These are phyloP conservation scores for Acmispon strigosus DNA, from an alignment of 306 rosid genomes.

Conservation along the genomic window DNA sequence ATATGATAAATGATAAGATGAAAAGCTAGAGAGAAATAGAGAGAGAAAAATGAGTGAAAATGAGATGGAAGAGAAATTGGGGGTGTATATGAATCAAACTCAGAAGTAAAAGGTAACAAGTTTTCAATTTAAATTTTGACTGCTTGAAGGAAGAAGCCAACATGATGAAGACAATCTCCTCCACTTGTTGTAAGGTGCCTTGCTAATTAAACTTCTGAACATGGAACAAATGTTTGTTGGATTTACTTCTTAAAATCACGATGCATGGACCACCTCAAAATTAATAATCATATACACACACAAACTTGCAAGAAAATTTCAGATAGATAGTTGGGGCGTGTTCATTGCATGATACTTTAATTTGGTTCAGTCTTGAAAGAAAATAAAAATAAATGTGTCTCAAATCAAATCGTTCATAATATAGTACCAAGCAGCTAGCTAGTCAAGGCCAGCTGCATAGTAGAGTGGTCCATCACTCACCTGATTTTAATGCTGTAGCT, in stretches of 20 bases:
- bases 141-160: no score
- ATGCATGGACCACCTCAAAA: slow-evolving; percentile 41
- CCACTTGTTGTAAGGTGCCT: no score
- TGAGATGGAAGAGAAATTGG: no score
- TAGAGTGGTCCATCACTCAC: slow-evolving; percentile 52
- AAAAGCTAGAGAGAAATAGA: no score
- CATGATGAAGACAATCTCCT: no score
- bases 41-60: no score
- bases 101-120: no score
- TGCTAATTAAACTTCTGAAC: slow-evolving; percentile 19
- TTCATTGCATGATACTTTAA: slow-evolving; percentile 40
- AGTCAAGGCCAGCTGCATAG: slow-evolving; percentile 24
- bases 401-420: slow-evolving; percentile 5
- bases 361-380: slow-evolving; percentile 16
- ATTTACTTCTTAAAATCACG: slow-evolving; percentile 22
- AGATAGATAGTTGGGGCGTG: slow-evolving; percentile 28
- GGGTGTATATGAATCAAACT: no score
- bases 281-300: slow-evolving; percentile 19
- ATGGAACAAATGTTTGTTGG: slow-evolving; percentile 27
- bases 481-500: slow-evolving; percentile 52
- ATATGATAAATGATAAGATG: no score
- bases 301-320: slow-evolving; percentile 4
- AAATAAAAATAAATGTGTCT: slow-evolving; percentile 19
- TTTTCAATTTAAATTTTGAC: no score
- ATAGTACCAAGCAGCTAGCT: slow-evolving; percentile 26